Evolutionary conservation across 805 yeast genomes (phyloP).

Genomic region (Suhomyces faveliae): DNA sequence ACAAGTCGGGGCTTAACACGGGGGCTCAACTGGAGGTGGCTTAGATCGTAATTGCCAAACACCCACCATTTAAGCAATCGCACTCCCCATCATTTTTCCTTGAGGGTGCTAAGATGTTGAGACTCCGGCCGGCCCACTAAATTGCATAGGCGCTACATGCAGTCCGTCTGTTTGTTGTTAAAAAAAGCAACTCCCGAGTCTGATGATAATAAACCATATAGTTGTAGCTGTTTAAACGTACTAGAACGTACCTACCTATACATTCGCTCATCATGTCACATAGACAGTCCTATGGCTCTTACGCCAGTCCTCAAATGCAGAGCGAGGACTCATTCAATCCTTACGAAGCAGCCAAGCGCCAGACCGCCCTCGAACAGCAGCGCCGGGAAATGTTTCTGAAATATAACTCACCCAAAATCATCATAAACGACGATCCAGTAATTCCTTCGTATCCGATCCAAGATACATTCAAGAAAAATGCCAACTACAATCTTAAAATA

Average conservation of each 20-base stretch:
- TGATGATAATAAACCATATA: not conserved
- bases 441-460: slow-evolving; percentile 36
- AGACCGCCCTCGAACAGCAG: slow-evolving; percentile 20
- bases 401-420: slow-evolving; percentile 23
- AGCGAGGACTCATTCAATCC: slow-evolving; percentile 19
- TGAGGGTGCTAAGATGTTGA: too few species aligned
- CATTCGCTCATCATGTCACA: slow-evolving; percentile 4
- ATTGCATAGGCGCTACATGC: not conserved
- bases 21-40: too few species aligned
- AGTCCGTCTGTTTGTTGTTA: slow-evolving; percentile 4
- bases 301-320: slow-evolving; percentile 4
- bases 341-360: slow-evolving; percentile 24
- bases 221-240: not conserved
- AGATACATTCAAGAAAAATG: slow-evolving; percentile 17
- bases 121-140: not conserved
- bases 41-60: too few species aligned
- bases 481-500: slow-evolving; percentile 45
- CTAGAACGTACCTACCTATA: not conserved
- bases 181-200: slow-evolving; percentile 3
- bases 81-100: too few species aligned
- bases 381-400: slow-evolving; percentile 22
- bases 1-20: too few species aligned
- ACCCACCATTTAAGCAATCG: too few species aligned
- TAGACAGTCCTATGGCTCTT: not conserved
- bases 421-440: slow-evolving; percentile 36